Evolutionary conservation across 139 green algal species (phyloP), one percentile per base, ranked within the genome.

Genomic region (Yamagishiella unicocca): DNA sequence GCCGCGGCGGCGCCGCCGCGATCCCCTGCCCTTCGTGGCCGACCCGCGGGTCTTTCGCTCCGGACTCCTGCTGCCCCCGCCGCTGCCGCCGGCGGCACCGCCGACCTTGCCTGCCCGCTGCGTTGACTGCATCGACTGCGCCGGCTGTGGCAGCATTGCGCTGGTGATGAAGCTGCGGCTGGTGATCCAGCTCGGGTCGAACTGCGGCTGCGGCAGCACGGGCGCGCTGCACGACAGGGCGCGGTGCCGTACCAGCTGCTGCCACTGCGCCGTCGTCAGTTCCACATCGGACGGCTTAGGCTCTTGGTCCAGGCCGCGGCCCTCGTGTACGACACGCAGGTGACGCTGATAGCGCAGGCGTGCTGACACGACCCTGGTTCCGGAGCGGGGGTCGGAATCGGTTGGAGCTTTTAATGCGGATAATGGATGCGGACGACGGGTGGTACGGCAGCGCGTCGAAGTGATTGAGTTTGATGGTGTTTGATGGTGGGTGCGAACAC

Each of bases 171-270:
- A 88, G 35, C 46, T 33, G 10, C 78, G 70, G 33, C 6, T 62
- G 0, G n/a, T 66, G 25, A 83, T n/a, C 87, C 78, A 86, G 27
- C 33, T 70, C 24, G 87, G 68, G 24, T 83, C 68, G 17, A 79
- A 76, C 25, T 43, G 38, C 50, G 89, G 54, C 75, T 53, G 21
- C 31, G 68, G 78, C 58, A 90, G 37, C 50, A 58, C 35, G 9
- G 78, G 84, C 61, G 46, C 66, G 70, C 54, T 82, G 71, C 61
- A 89, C 40, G 78, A 85, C 31, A 82, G 87, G 25, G 75, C 54
- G 1, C 21, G 14, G 53, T 73, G 87, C 54, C 27, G 35, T 17
- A 73, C 37, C 0, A 84, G 77, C 58, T 84, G 77, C 38, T 84
- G 77, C 77, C 77, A 84, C 58, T 84, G 77, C 37, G 12, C 77